Evolutionary conservation across 129 eudicot genomes (phyloP).

Genomic region (Flaveria robusta): DNA sequence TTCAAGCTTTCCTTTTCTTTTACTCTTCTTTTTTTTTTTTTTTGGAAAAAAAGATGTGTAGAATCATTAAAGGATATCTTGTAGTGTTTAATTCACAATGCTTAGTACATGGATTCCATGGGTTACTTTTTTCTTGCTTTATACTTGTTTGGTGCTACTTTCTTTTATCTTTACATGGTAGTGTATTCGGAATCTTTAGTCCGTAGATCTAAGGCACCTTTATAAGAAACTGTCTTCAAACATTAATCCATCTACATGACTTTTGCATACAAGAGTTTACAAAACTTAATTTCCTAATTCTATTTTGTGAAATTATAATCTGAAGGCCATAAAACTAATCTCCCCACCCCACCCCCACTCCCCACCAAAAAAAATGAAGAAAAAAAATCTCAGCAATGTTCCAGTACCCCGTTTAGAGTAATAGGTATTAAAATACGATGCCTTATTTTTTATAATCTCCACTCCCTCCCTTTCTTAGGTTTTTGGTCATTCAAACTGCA

Average conservation of each 20-base stretch:
- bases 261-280: not conserved
- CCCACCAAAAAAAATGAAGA: too few species aligned
- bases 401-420: not conserved
- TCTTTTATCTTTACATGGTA: constrained; percentile 9
- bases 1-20: constrained; percentile 1
- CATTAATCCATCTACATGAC: not conserved
- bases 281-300: not conserved
- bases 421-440: not conserved
- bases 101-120: constrained; percentile 11
- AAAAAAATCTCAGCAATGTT: not conserved
- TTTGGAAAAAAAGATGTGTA: not conserved
- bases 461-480: not conserved
- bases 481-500: constrained; percentile 9
- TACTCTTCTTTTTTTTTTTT: not conserved
- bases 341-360: not conserved
- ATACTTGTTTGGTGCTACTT: constrained; percentile 22
- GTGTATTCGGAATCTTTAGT: not conserved
- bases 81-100: constrained; percentile 16
- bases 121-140: constrained; percentile 19
- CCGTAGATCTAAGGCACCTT: not conserved
- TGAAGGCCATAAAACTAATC: not conserved
- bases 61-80: constrained; percentile 16
- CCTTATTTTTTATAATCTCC: not conserved
- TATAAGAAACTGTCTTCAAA: not conserved
- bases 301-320: constrained; percentile 1